Evolutionary conservation across 2,329 filamentous ascomycete genomes (phyloP), one percentile per base, ranked within the genome.

Genomic region (Chaetomiaceae sp.): DNA sequence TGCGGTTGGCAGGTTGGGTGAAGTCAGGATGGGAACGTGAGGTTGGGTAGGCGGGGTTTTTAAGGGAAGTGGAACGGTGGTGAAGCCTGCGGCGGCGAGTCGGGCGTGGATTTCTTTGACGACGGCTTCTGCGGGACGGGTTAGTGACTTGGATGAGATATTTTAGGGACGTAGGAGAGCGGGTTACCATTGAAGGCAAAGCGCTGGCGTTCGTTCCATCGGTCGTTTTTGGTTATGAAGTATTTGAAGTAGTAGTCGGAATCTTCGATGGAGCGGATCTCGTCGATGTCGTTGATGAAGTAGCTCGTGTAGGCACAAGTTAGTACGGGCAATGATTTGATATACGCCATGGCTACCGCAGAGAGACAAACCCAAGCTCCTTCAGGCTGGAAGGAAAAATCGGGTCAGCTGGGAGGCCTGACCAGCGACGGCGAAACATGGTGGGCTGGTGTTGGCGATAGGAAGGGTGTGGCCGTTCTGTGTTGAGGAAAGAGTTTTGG

Each of bases 351-450:
- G 8, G 16, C n/a, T n/a, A n/a, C n/a, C n/a, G 56, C 37, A 48
- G 37, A 36, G 16, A 40, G 10, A 64, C 76, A 62, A 73, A 92
- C 87, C 90, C 91, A 3, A 97, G 81, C 48, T 80, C 73, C 54
- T 81, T 72, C 25, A 97, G 73, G 61, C 87, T 75, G 0, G 76
- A 70, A 10, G 84, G 77, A 65, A 87, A 95, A 11, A 73, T 65
- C 1, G 82, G 78, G 64, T 96, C 88, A 48, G 74, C 67, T n/a
- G 89, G 87, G 3, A 95, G 80, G 60, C 82, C 79, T 8, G 78
- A 76, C 71, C 81, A 81, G 34, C 77, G 75, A 51, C 87, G 86
- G 46, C 85, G 82, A 66, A 94, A 96, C 90, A 96, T 94, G 34
- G 20, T 49, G 10, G 48, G 29, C 42, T 11, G 34, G 2, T 41